These are phyloP conservation scores for Nicotiana noctiflora DNA, from an alignment of 257 asterid genomes.

Conservation along the genomic window DNA sequence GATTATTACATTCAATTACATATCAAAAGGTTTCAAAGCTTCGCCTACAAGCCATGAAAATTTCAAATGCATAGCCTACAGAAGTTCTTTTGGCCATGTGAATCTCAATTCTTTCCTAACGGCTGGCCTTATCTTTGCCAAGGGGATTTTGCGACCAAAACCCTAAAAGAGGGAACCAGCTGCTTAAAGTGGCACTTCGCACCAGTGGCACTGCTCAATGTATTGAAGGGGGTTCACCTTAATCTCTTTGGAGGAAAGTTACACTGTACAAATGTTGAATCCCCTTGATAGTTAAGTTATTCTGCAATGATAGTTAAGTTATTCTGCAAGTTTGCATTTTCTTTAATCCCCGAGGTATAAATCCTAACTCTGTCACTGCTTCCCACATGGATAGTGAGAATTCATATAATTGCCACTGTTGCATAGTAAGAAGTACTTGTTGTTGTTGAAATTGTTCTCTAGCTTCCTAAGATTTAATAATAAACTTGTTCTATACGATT, in stretches of 20 bases:
- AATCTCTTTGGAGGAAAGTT: neutral
- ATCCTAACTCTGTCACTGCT: neutral
- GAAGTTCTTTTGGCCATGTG: neutral
- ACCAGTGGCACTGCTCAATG: neutral
- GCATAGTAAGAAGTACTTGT: neutral
- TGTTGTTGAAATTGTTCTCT: neutral
- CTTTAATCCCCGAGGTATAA: neutral
- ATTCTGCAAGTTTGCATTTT: neutral
- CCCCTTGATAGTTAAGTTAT: neutral
- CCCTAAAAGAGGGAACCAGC: neutral
- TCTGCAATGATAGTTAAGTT: neutral
- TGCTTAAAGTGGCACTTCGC: neutral
- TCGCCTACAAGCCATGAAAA: neutral
- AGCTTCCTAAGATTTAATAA: neutral
- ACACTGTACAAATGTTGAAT: neutral
- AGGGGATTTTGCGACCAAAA: neutral
- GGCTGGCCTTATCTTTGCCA: neutral
- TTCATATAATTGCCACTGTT: neutral
- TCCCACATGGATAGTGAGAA: neutral
- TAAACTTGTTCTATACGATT: neutral
- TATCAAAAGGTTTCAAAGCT: too few species aligned
- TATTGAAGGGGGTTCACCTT: neutral
- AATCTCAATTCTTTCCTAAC: neutral
- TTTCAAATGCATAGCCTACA: neutral
- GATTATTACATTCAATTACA: too few species aligned